These are phyloP conservation scores for Vickermania spadyakhi DNA, from an alignment of 208 protist genomes.

Conservation along the genomic window DNA sequence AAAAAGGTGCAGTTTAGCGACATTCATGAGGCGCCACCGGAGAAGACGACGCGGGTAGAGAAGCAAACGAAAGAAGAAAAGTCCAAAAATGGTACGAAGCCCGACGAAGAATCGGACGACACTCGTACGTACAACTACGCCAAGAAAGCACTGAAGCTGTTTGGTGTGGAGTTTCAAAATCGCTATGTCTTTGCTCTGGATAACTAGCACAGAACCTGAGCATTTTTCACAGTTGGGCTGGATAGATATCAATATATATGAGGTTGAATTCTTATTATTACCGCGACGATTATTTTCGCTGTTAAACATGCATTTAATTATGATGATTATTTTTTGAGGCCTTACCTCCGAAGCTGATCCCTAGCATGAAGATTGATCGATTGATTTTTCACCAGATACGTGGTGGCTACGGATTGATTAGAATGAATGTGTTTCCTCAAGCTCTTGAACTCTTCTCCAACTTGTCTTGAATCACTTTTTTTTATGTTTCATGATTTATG, in stretches of 20 bases:
- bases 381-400: no score
- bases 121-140: constrained; percentile 52
- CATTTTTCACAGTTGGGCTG: background rate
- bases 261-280: no score
- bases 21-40: background rate
- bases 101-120: constrained; percentile 24
- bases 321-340: no score
- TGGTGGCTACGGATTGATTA: no score
- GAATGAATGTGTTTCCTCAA: background rate
- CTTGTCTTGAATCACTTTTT: background rate
- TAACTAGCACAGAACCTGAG: no score
- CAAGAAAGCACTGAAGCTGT: constrained; percentile 64
- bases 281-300: no score
- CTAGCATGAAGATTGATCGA: no score
- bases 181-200: constrained; percentile 87
- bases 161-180: constrained; percentile 84
- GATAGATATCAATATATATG: constrained; percentile 3
- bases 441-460: constrained; percentile 2
- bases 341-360: no score
- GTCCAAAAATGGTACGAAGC: background rate
- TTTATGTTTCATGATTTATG: constrained; percentile 2
- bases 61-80: background rate
- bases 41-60: background rate
- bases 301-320: no score
- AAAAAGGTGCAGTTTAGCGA: constrained; percentile 1